Conservation (phyloP, 2,329 filamentous ascomycete genomes). For the Arthrocladium fulminans region DNA sequence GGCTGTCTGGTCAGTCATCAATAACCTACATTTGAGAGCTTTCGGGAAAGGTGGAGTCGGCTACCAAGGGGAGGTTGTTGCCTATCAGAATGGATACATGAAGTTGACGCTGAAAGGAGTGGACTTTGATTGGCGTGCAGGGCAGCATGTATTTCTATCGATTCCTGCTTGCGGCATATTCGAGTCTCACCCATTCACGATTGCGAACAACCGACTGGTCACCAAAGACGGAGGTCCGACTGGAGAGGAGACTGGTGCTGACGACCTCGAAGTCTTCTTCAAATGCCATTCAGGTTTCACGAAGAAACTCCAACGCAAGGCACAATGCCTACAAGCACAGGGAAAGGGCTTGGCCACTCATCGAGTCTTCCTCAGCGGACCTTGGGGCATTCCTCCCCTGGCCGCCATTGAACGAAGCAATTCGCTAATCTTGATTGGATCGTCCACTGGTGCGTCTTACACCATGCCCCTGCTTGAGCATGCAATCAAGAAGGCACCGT, state of each 20-base stretch:
- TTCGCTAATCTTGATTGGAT: conserved; percentile 16
- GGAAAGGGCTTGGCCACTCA: conserved; percentile 2
- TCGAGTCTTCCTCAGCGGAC: conserved; percentile 15
- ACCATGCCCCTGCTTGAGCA: conserved; percentile 36
- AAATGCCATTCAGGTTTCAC: conserved; percentile 19
- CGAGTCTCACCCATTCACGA: conserved; percentile 58
- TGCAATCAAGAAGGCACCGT: conserved; percentile 9
- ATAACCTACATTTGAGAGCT: conserved; percentile 13
- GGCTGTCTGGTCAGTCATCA: conserved; percentile 10
- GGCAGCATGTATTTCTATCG: conserved; percentile 55
- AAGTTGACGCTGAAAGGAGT: conserved; percentile 48
- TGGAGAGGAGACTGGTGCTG: conserved; percentile 22
- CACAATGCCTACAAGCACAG: conserved; percentile 1
- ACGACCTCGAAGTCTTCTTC: conserved; percentile 15
- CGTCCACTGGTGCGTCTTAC: conserved; percentile 46
- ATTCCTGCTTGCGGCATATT: conserved; percentile 49
- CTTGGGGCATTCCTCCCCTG: conserved; percentile 28
- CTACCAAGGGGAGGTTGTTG: conserved; percentile 21
- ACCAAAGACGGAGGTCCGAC: conserved; percentile 45
- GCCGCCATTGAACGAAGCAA: conserved; percentile 21
- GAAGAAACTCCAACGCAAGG: conserved; percentile 13
- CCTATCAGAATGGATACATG: conserved; percentile 30
- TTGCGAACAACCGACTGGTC: conserved; percentile 51
- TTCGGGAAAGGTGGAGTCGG: conserved; percentile 8
- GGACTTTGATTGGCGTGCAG: conserved; percentile 50